Evolutionary conservation across 75 land plant genomes (phyloP), one percentile per base, ranked within the genome.

Genomic region (Picea glauca): DNA sequence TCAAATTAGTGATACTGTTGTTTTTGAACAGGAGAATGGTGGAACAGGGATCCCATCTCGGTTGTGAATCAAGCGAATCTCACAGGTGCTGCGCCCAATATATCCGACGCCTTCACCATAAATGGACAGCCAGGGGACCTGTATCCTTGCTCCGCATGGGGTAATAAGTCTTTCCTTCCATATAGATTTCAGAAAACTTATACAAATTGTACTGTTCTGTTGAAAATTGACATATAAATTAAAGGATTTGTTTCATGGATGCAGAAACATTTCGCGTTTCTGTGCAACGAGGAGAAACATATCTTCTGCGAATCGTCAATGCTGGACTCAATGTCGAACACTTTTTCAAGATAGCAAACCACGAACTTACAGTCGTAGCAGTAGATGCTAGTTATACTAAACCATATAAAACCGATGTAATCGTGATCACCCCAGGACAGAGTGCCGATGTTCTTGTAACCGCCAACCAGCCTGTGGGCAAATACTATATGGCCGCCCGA

Each of bases 381-480:
- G 84, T 80, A 23, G 95, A 93, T 72, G 90, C 93, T 6, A 60
- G 84, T 61, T 93, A 93, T 86, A 81, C 81, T 8, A 85, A 87
- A 76, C 95, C 92, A 0, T 87, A 83, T 78, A 40, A 81, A 3
- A 85, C 93, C 35, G 58, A 57, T 2, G 76, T 80, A 60, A 15
- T 93, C 12, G 82, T 87, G 82, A 26, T 93, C 1, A 89, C 81
- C 0, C 95, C 93, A 4, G 95, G 95, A n/a, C 95, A 93, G 79
- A 93, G 91, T 20, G 82, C 90, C 0, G 77, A 85, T 77, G 91
- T 91, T 23, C 84, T 93, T 12, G 5, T 93, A 80, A 76, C 76
- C 33, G 78, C 82, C 50, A 60, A 83, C 76, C 83, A 84, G 56
- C 68, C 78, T 0, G 72, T 81, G 0, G 88, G 79, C 57, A 80